Percentiles rank a stretch among this genome's conserved stretches.
Evolutionary conservation across 2,329 filamentous ascomycete genomes (phyloP).

Genomic region (Ampelomyces quisqualis): DNA sequence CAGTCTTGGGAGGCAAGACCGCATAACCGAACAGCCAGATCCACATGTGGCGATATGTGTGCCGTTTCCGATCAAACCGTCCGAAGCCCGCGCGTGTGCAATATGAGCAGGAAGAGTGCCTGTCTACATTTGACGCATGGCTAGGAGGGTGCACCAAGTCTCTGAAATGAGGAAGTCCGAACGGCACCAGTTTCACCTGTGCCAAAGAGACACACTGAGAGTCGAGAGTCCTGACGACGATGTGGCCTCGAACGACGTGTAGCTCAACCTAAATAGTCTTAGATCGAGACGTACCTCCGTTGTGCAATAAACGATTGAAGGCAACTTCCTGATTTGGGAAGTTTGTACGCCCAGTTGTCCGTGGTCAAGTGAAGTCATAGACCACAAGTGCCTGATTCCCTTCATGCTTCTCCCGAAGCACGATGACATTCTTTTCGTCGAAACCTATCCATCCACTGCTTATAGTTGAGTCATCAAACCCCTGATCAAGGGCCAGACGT

Average conservation of each 20-base stretch:
- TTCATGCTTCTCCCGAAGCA: conserved; percentile 69
- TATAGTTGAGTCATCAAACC: conserved; percentile 45
- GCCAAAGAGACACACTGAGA: too few species aligned
- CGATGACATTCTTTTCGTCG: conserved; percentile 88
- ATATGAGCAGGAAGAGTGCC: too few species aligned
- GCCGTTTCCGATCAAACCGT: background rate
- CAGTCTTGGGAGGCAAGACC: background rate
- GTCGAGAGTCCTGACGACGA: too few species aligned
- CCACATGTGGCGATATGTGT: background rate
- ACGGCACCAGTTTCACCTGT: too few species aligned
- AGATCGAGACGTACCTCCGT: too few species aligned
- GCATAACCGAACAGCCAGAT: background rate
- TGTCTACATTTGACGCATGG: too few species aligned
- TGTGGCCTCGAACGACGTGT: too few species aligned
- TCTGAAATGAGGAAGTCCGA: too few species aligned
- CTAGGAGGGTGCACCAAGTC: too few species aligned
- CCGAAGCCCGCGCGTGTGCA: too few species aligned
- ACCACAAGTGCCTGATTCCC: conserved; percentile 74
- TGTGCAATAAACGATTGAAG: background rate
- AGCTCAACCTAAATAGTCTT: too few species aligned
- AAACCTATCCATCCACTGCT: conserved; percentile 74
- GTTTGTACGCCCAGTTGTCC: background rate
- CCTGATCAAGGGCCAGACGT: conserved; percentile 38
- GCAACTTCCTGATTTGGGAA: background rate
- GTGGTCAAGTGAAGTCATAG: conserved; percentile 75